These are phyloP conservation scores for Leucocoprinus leucothites DNA, from an alignment of 768 basidiomycete genomes.

Conservation along the genomic window DNA sequence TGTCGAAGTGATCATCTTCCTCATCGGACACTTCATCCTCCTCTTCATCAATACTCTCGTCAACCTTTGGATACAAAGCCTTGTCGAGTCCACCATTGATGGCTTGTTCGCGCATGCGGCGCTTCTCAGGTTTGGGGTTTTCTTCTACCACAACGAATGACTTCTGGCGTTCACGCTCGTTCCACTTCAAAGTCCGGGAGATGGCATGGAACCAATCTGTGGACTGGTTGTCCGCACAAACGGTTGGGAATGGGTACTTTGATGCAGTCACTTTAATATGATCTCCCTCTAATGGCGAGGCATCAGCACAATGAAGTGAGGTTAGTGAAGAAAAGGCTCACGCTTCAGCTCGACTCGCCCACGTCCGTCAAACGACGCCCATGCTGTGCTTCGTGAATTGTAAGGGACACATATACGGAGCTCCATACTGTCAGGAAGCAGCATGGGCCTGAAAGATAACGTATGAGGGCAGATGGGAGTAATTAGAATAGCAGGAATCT, in stretches of 20 bases:
- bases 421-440: slow-evolving; percentile 98
- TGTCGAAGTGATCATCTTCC: slow-evolving; percentile 82
- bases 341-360: slow-evolving; percentile 95
- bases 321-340: slow-evolving; percentile 36
- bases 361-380: slow-evolving; percentile 98
- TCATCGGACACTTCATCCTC: slow-evolving; percentile 50
- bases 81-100: slow-evolving; percentile 17
- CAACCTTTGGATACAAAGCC: slow-evolving; percentile 24
- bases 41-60: slow-evolving; percentile 48
- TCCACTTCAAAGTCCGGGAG: slow-evolving; percentile 96
- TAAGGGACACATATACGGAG: slow-evolving; percentile 98
- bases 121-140: slow-evolving; percentile 45
- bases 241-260: slow-evolving; percentile 97
- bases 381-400: slow-evolving; percentile 96
- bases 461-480: slow-evolving; percentile 99
- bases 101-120: slow-evolving; percentile 21
- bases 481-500: slow-evolving; percentile 94
- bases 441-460: slow-evolving; percentile 97
- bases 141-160: slow-evolving; percentile 99
- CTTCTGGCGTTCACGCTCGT: slow-evolving; percentile 97
- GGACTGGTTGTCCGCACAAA: slow-evolving; percentile 96
- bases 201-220: slow-evolving; percentile 99
- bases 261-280: slow-evolving; percentile 98
- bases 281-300: slow-evolving; percentile 77
- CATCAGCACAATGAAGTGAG: not conserved